phyloP scores from a whole-genome alignment of 768 basidiomycete genomes.

The Mycena maculata region DNA sequence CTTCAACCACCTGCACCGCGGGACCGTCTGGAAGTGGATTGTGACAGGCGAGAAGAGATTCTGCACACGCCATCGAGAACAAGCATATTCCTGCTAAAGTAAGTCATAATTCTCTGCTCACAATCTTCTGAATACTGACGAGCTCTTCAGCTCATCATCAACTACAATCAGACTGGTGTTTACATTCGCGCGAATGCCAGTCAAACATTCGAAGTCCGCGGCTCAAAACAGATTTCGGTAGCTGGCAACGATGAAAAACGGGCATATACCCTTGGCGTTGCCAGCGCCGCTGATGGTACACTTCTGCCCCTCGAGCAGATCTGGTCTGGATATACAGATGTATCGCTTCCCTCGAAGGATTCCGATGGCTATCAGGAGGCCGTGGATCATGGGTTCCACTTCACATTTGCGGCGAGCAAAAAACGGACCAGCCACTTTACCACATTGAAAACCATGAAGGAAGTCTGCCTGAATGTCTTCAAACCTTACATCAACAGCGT shows the following conservation, averaged over 20 bases:
- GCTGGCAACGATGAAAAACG: constrained; percentile 3
- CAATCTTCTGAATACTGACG: no score
- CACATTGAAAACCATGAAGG: constrained; percentile 43
- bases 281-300: constrained; percentile 17
- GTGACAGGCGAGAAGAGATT: background rate
- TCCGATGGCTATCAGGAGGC: background rate
- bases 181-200: background rate
- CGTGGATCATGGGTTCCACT: background rate
- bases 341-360: background rate
- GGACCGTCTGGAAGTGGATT: constrained; percentile 2
- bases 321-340: background rate
- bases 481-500: constrained; percentile 24
- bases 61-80: background rate
- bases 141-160: background rate
- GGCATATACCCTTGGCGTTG: constrained; percentile 19
- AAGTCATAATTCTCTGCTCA: no score
- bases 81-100: background rate
- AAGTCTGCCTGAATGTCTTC: constrained; percentile 34
- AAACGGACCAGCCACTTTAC: constrained; percentile 40
- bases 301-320: background rate
- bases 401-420: no score
- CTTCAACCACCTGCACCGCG: background rate
- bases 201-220: background rate
- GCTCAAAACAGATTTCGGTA: background rate
- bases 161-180: constrained; percentile 1